A percentile compares a stretch with the other conserved stretches of the same genome.
These are phyloP conservation scores for Setaria italica DNA, from an alignment of 202 grass and related monocot species.

Conservation along the genomic window DNA sequence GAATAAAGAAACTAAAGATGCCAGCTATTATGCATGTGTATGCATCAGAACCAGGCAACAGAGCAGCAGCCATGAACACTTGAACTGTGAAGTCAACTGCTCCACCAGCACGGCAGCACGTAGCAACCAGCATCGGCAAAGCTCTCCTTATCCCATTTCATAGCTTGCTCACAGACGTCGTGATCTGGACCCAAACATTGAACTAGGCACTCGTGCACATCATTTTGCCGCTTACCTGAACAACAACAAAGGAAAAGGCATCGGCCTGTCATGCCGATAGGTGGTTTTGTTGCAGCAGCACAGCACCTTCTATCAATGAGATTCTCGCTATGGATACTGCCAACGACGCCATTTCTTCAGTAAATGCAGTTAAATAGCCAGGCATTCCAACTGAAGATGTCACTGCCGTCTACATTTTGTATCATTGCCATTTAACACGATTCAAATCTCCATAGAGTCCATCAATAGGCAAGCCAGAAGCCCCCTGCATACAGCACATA, in stretches of 20 bases:
- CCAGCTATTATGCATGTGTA: background rate
- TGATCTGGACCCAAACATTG: conserved; percentile 3
- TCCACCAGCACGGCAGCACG: no score
- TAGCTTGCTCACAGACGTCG: background rate
- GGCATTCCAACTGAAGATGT: background rate
- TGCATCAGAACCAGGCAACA: background rate
- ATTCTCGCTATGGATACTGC: background rate
- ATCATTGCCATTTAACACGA: no score
- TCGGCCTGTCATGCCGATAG: background rate
- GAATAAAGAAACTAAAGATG: background rate
- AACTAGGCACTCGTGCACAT: conserved; percentile 33
- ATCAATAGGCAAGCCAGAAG: background rate
- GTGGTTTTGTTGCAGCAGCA: conserved; percentile 44
- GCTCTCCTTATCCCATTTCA: background rate
- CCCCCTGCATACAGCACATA: background rate
- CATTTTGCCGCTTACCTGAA: conserved; percentile 27
- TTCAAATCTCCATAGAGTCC: background rate
- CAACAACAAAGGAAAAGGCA: conserved; percentile 23
- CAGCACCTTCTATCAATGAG: background rate
- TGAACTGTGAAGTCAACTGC: conserved; percentile 9
- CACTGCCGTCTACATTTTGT: background rate
- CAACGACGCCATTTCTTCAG: conserved; percentile 11
- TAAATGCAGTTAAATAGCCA: background rate
- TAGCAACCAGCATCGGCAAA: background rate
- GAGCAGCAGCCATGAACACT: background rate